Evolutionary conservation across 2,329 filamentous ascomycete genomes (phyloP), one percentile per base, ranked within the genome.

Genomic region (Colletotrichum lindemuthianum): DNA sequence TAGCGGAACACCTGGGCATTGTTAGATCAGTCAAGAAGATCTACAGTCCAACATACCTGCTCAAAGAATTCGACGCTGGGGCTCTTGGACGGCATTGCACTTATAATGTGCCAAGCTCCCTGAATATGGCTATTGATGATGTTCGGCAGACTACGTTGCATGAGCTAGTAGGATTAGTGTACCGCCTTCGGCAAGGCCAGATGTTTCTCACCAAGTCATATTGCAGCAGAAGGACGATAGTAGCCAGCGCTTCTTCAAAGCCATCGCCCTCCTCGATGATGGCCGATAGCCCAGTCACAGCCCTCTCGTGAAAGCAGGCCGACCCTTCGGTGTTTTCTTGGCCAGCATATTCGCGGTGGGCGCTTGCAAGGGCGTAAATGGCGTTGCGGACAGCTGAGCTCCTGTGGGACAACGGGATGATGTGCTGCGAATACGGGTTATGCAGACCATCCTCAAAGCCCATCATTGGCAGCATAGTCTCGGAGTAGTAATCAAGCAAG

Each of bases 321-420:
- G 64, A 66, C 9, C 64, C 66, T 12, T 66, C 59, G 5, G 64
- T 66, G 10, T 34, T 56, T 8, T 59, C 59, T 5, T 58, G 33
- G 4, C 66, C 66, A 2, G 43, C 15, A 9, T 66, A 66, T 33
- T 58, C 58, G 15, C 59, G 63, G 40, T 67, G 63, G 5, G 59
- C 66, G 13, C 66, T 63, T 5, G 66, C 66, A 37, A 67, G 8
- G 7, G 66, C 66, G 8, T 58, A 67, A 16, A 66, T 66, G 10
- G 63, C 66, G 43, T 33, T 59, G 24, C 66, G 54, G 10, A 66
- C 66, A n/a, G 52, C 59, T 6, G 58, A 59, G 32, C 66, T 67
- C 11, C 54, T 59, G 11, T 63, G 59, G 4, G 50, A 59, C 16
- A 67, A 41, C 6, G 66, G 51, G 4, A 59, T 34, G 13, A 67